Evolutionary conservation across 2,329 filamentous ascomycete species (phyloP).

Genomic region (Nannizziopsis barbatae): DNA sequence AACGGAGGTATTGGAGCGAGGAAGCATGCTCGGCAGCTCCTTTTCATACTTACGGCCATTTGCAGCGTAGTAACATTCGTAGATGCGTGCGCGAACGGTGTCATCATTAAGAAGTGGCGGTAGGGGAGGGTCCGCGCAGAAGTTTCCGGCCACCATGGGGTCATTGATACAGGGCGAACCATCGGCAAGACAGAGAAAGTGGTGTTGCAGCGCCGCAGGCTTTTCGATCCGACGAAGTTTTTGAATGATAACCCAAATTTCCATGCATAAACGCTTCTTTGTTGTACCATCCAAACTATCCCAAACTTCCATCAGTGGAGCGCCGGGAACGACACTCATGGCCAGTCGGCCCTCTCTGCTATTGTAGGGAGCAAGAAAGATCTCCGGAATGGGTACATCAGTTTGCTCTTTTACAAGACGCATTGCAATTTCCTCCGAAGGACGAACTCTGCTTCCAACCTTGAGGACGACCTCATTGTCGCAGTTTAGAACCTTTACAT

Average conservation of each 20-base stretch:
- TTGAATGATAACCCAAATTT: constrained; percentile 18
- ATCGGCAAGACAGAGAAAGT: constrained; percentile 20
- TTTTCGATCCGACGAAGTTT: constrained; percentile 16
- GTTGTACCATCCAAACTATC: constrained; percentile 15
- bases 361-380: constrained; percentile 12
- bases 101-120: constrained; percentile 17
- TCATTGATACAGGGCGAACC: constrained; percentile 18
- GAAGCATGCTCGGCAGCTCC: constrained; percentile 20
- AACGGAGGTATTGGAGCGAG: constrained; percentile 18
- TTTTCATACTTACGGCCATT: constrained; percentile 18
- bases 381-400: constrained; percentile 18
- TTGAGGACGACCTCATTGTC: constrained; percentile 12
- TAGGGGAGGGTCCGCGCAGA: constrained; percentile 13
- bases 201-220: constrained; percentile 13
- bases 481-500: constrained; percentile 9
- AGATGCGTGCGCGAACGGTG: constrained; percentile 19
- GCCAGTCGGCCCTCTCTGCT: constrained; percentile 12
- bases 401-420: constrained; percentile 15
- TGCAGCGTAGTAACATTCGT: constrained; percentile 20
- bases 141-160: constrained; percentile 18
- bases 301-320: constrained; percentile 15
- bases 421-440: constrained; percentile 12
- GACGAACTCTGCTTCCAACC: constrained; percentile 10
- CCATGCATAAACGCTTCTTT: constrained; percentile 19
- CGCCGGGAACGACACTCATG: constrained; percentile 17